Conservation (phyloP, 2,329 filamentous ascomycete species). For the Alternaria postmessia region DNA sequence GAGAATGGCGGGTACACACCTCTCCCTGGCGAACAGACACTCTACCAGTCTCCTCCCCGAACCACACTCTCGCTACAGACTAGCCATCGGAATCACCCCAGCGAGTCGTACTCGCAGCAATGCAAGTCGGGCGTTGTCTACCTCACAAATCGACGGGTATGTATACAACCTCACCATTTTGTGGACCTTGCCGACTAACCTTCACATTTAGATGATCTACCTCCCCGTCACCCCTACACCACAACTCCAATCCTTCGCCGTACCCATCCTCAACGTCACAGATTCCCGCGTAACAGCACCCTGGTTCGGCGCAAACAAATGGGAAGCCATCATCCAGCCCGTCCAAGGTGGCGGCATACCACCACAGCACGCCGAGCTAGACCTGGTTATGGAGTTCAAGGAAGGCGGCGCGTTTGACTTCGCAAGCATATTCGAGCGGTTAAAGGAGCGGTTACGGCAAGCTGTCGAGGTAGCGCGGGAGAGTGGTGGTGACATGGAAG, state of each 20-base stretch:
- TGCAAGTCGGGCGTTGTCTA: constrained; percentile 79
- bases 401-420: constrained; percentile 97
- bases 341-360: constrained; percentile 86
- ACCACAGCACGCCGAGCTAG: constrained; percentile 73
- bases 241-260: constrained; percentile 84
- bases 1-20: constrained; percentile 77
- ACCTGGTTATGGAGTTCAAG: constrained; percentile 87
- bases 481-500: constrained; percentile 60
- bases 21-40: constrained; percentile 81
- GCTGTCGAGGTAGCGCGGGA: constrained; percentile 78
- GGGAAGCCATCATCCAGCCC: constrained; percentile 81
- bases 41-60: constrained; percentile 81
- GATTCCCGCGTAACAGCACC: constrained; percentile 87
- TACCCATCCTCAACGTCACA: constrained; percentile 84
- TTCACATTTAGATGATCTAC: constrained; percentile 76
- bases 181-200: constrained; percentile 9
- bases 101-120: constrained; percentile 71
- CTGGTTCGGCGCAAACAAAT: constrained; percentile 92
- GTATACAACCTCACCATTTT: constrained; percentile 3
- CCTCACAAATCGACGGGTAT: constrained; percentile 84
- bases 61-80: constrained; percentile 79
- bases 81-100: constrained; percentile 69
- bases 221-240: constrained; percentile 74
- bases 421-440: constrained; percentile 79
- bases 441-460: constrained; percentile 84